Conservation (phyloP, 768 basidiomycete genomes). For the Russula brevipes region DNA sequence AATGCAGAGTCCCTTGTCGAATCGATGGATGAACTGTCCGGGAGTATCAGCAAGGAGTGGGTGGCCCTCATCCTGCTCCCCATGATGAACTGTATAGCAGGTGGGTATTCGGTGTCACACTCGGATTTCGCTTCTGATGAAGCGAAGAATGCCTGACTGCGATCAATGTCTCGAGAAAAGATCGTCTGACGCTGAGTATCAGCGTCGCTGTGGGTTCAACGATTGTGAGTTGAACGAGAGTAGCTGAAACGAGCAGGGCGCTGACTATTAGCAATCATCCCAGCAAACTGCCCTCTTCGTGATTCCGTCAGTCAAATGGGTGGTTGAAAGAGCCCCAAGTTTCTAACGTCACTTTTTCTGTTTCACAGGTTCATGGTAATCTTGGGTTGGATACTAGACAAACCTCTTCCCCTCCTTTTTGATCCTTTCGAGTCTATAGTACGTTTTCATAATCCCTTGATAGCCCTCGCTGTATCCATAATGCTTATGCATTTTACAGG, state of each 20-base stretch:
- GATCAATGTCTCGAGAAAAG: conserved; percentile 81
- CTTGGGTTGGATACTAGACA: conserved; percentile 75
- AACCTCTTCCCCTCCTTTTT: conserved; percentile 75
- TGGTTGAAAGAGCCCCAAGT: not conserved
- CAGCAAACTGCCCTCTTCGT: conserved; percentile 74
- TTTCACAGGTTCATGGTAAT: conserved; percentile 59
- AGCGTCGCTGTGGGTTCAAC: conserved; percentile 80
- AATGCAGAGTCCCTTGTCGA: conserved; percentile 74
- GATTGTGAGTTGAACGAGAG: conserved; percentile 45
- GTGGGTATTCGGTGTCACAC: conserved; percentile 33
- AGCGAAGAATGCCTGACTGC: conserved; percentile 78
- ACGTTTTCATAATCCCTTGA: not conserved
- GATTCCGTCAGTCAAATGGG: conserved; percentile 44
- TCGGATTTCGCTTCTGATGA: conserved; percentile 9
- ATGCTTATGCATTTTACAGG: conserved; percentile 7
- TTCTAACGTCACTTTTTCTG: conserved; percentile 2
- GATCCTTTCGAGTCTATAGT: no score
- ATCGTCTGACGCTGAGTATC: conserved; percentile 76
- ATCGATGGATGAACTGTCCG: conserved; percentile 74
- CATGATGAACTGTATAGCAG: conserved; percentile 74
- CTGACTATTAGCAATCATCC: conserved; percentile 7
- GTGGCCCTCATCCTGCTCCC: conserved; percentile 85
- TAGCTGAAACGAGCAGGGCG: not conserved
- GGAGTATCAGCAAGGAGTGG: conserved; percentile 77
- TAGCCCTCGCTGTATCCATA: not conserved